Evolutionary conservation across 2,329 filamentous ascomycete species (phyloP).

Genomic region (Fusarium udum): DNA sequence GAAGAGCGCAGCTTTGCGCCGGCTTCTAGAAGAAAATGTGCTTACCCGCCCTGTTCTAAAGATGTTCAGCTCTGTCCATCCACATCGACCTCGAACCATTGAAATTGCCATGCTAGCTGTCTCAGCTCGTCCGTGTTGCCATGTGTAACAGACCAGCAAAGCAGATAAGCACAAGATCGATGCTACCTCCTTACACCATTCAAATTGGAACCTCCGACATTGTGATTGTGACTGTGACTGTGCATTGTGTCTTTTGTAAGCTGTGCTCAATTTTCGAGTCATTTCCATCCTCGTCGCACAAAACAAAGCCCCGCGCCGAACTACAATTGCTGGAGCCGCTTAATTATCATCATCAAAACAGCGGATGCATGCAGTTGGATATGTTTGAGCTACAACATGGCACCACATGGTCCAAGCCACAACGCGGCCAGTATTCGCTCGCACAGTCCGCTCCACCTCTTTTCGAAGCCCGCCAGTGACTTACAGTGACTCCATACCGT

Average conservation of each 20-base stretch:
- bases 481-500: neutral
- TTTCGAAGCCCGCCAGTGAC: neutral
- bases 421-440: constrained; percentile 3
- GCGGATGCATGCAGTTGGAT: constrained; percentile 7
- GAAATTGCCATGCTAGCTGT: constrained; percentile 5
- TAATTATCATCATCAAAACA: neutral
- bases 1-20: neutral
- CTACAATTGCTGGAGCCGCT: constrained; percentile 1
- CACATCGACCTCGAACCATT: neutral
- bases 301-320: constrained; percentile 2
- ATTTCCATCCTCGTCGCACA: constrained; percentile 17
- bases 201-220: neutral
- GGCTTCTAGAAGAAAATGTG: neutral
- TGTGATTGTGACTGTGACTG: neutral
- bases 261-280: constrained; percentile 24
- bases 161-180: constrained; percentile 32
- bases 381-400: constrained; percentile 16
- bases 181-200: constrained; percentile 3
- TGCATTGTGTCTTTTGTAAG: neutral
- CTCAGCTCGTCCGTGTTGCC: constrained; percentile 22
- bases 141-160: constrained; percentile 16
- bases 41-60: neutral
- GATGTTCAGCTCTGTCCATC: constrained; percentile 2
- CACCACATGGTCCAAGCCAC: constrained; percentile 31
- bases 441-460: constrained; percentile 10